These are phyloP conservation scores for Chlorella vulgaris DNA, from an alignment of 139 green algal species.

Conservation along the genomic window DNA sequence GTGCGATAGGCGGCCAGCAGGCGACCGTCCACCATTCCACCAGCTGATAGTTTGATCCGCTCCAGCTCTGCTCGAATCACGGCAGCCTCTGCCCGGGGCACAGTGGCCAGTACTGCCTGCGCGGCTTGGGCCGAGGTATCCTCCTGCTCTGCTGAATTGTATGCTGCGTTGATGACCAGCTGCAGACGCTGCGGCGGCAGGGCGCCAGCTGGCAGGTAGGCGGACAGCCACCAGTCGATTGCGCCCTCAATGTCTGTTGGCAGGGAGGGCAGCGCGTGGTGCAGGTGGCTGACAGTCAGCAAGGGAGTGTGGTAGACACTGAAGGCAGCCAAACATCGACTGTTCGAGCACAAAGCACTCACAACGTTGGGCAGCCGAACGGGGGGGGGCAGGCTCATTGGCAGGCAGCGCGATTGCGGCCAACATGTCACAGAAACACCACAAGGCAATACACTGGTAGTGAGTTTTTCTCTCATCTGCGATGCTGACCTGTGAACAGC, in stretches of 20 bases:
- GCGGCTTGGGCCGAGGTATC: not conserved
- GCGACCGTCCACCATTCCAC: conserved; percentile 21
- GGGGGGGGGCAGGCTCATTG: not conserved
- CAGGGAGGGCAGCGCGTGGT: not conserved
- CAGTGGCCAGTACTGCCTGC: conserved; percentile 14
- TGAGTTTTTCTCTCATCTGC: too few relatives aligned
- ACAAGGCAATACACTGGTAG: not conserved
- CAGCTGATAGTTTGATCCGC: conserved; percentile 23
- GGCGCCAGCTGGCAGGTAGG: not conserved
- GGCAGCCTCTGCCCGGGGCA: conserved; percentile 21
- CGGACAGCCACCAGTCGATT: conserved; percentile 55
- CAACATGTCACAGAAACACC: not conserved
- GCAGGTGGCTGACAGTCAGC: not conserved
- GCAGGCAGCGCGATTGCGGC: not conserved
- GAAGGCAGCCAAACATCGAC: too few relatives aligned
- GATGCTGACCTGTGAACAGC: conserved; percentile 53
- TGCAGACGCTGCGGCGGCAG: conserved; percentile 10
- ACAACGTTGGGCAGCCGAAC: not conserved
- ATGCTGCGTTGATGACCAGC: conserved; percentile 23
- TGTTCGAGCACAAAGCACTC: not conserved
- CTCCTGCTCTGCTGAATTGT: conserved; percentile 23
- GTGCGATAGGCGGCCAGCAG: conserved; percentile 10
- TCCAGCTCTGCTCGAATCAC: conserved; percentile 14
- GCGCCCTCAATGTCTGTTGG: conserved; percentile 50
- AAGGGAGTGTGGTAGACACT: too few relatives aligned